phyloP scores from a whole-genome alignment of 1,284 basidiomycete genomes.

The Albatrellus sp. region DNA sequence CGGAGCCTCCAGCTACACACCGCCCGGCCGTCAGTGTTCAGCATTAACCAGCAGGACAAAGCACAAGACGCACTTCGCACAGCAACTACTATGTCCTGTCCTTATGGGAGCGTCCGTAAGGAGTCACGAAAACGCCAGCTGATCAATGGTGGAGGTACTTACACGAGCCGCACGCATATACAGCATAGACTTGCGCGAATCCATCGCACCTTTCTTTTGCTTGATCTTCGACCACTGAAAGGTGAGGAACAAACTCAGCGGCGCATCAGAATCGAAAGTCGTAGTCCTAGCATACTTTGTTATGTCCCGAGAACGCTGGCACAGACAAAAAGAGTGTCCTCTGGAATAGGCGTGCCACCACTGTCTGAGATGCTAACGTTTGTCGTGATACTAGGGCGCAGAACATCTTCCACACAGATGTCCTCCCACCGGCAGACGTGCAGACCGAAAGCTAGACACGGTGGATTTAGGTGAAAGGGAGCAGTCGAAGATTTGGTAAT shows the following conservation, averaged over 20 bases:
- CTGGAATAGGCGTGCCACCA: background rate
- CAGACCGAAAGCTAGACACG: too few relatives aligned
- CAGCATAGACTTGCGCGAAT: constrained; percentile 49
- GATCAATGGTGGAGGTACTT: constrained; percentile 14
- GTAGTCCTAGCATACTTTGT: constrained; percentile 32
- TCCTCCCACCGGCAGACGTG: too few relatives aligned
- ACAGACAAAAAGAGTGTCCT: constrained; percentile 25
- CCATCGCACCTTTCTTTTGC: constrained; percentile 64
- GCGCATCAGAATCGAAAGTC: background rate
- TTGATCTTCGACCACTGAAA: constrained; percentile 81
- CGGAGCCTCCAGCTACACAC: constrained; percentile 45
- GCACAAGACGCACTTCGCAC: constrained; percentile 38
- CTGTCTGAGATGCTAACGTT: too few relatives aligned
- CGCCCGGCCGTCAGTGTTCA: background rate
- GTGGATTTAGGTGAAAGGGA: too few relatives aligned
- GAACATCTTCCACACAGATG: too few relatives aligned
- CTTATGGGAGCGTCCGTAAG: background rate
- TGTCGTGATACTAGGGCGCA: too few relatives aligned
- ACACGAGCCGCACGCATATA: constrained; percentile 53
- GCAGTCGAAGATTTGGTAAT: too few relatives aligned
- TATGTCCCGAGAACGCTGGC: constrained; percentile 42
- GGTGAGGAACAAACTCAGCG: background rate
- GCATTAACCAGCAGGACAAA: background rate
- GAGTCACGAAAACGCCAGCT: background rate
- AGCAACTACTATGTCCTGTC: constrained; percentile 60